Conservation (phyloP, 23 red algal species). For the Agarophyton chilense region DNA sequence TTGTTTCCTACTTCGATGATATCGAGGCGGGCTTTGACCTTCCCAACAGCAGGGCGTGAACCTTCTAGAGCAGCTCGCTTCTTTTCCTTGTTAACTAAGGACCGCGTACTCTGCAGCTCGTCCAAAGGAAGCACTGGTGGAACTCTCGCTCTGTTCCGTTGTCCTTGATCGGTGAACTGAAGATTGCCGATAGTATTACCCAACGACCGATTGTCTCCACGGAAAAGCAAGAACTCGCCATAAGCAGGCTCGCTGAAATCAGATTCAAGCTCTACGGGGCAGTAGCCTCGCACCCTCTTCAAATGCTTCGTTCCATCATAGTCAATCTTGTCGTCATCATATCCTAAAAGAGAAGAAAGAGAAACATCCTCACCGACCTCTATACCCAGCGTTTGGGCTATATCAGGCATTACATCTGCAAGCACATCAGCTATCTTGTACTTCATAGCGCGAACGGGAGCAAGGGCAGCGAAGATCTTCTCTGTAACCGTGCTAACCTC, state of each 20-base stretch:
- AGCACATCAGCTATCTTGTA: slow-evolving; percentile 61
- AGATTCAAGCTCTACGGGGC: slow-evolving; percentile 75
- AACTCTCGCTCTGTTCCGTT: slow-evolving; percentile 19
- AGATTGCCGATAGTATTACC: slow-evolving; percentile 55
- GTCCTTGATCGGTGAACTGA: slow-evolving; percentile 22
- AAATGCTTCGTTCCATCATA: slow-evolving; percentile 72
- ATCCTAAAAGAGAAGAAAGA: slow-evolving; percentile 35
- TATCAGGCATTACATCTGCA: slow-evolving; percentile 80
- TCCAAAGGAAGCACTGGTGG: slow-evolving; percentile 65
- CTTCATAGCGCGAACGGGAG: slow-evolving; percentile 58
- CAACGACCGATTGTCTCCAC: slow-evolving; percentile 80
- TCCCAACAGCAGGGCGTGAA: slow-evolving; percentile 70
- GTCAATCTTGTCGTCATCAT: slow-evolving; percentile 53
- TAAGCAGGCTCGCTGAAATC: slow-evolving; percentile 81
- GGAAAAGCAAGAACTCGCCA: slow-evolving; percentile 83
- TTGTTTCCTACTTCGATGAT: slow-evolving; percentile 68
- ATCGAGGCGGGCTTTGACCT: slow-evolving; percentile 71
- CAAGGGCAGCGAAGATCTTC: slow-evolving; percentile 20
- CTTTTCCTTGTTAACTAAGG: slow-evolving; percentile 47
- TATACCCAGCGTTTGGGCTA: slow-evolving; percentile 73
- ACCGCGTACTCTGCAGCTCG: slow-evolving; percentile 35
- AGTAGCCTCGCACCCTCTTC: slow-evolving; percentile 75
- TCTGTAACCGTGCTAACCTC: slow-evolving; percentile 3
- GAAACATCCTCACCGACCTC: slow-evolving; percentile 75
- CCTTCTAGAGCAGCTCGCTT: slow-evolving; percentile 67